phyloP scores from a whole-genome alignment of 768 basidiomycete species.

The Clitopilus passeckerianus region DNA sequence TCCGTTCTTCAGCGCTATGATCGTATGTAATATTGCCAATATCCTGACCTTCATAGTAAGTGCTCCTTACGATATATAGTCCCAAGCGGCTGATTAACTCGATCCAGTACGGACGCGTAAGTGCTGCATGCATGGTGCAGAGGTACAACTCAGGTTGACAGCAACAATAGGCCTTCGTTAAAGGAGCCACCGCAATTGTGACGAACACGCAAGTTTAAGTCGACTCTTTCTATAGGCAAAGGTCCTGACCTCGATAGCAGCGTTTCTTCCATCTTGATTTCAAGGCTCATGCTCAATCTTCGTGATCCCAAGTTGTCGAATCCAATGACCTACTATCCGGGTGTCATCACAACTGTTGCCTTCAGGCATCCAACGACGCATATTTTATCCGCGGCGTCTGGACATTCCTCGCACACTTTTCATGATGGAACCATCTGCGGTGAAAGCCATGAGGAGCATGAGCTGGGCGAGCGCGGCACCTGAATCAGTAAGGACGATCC shows the following conservation, averaged over 20 bases:
- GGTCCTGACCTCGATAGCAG: not conserved
- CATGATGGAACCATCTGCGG: no score
- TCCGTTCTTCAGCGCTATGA: not conserved
- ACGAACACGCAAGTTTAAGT: not conserved
- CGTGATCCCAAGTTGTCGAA: constrained; percentile 1
- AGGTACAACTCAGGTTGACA: no score
- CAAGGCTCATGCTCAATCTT: constrained; percentile 14
- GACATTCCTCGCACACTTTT: not conserved
- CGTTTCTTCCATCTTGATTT: constrained; percentile 13
- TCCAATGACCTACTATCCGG: not conserved
- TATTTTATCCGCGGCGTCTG: not conserved
- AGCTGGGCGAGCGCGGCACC: no score
- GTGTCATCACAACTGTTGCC: not conserved
- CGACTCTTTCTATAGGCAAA: not conserved
- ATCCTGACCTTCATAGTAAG: not conserved
- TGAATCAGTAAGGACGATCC: no score
- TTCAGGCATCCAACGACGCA: not conserved
- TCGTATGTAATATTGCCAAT: not conserved
- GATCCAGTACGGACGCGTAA: not conserved
- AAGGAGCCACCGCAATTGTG: not conserved
- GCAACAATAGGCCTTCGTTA: not conserved
- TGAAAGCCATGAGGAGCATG: no score
- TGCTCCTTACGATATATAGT: not conserved
- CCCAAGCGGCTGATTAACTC: not conserved
- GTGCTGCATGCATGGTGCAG: not conserved